Conservation (phyloP, 352 stramenopile genomes). For the Phytopythium aichiense region DNA sequence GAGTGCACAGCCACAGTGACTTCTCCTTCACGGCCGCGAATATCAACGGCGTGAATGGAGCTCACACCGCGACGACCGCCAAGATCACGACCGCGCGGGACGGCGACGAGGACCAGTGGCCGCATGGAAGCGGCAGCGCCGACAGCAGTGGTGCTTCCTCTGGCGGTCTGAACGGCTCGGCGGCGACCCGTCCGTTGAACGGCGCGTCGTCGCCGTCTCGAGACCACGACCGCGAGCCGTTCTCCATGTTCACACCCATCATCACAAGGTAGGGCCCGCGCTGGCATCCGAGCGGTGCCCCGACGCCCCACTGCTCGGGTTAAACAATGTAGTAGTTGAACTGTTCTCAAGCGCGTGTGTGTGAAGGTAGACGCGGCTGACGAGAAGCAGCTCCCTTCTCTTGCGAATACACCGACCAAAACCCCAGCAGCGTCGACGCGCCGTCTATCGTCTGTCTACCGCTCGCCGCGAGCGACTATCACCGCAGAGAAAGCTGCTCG, state of each 20-base stretch:
- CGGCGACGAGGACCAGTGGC: slow-evolving; percentile 14
- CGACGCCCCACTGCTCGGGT: not conserved
- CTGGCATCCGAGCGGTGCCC: not conserved
- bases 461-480: slow-evolving; percentile 16
- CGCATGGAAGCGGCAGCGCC: not conserved
- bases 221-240: slow-evolving; percentile 44
- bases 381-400: not conserved
- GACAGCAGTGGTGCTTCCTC: not conserved
- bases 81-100: slow-evolving; percentile 13
- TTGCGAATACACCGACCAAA: not conserved
- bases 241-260: slow-evolving; percentile 83
- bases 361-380: not conserved
- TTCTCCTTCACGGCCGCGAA: slow-evolving; percentile 5
- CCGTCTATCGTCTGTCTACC: not conserved
- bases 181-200: slow-evolving; percentile 8
- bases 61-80: not conserved
- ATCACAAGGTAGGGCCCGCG: slow-evolving; percentile 59
- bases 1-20: not conserved
- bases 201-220: not conserved
- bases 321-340: too few species aligned
- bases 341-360: not conserved
- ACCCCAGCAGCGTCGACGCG: not conserved
- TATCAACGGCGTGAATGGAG: slow-evolving; percentile 20
- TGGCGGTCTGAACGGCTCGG: slow-evolving; percentile 12
- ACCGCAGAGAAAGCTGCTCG: slow-evolving; percentile 82